Evolutionary conservation across 1,139 yeast genomes (phyloP), one percentile per base, ranked within the genome.

Genomic region (Pichia sorboxylosa): DNA sequence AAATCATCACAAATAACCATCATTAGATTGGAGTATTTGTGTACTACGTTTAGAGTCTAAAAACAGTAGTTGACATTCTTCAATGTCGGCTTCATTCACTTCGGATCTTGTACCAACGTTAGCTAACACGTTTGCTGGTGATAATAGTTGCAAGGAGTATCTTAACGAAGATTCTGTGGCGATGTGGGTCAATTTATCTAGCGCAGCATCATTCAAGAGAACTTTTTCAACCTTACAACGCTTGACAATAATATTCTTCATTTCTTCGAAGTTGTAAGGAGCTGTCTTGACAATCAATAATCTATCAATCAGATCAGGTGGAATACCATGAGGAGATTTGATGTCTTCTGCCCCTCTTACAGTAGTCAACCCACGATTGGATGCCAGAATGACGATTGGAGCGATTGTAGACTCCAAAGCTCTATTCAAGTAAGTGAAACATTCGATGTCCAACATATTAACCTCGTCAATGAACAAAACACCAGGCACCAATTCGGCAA

Each of bases 401-500:
- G 97, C 94, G 54, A 90, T 84, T 15, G 79, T 58, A 25, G 92
- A 77, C 60, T 90, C 98, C 42, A 90, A 66, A 6, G 98, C 98
- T 45, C 93, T 72, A 61, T 90, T 90, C 51, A 90, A 66, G 57
- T 83, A 90, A 5, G 98, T 84, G 64, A 90, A 90, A 49, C 92
- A 80, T 61, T 90, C 98, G 42, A 90, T 76, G 54, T 90, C 98
- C 48, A 90, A 69, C 98, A 90, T 90, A 61, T 90, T 90, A 19
- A 87, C 98, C 60, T 90, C 98, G 58, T 90, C 98, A 48, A 90
- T 90, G 59, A 90, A 90, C 51, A 90, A 65, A 21, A 90, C 99
- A 49, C 99, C 99, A 1, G 99, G 99, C 38, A 90, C 87, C 37
- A 90, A 67, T 60, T 90, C 99, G 13, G 99, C 99, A 37, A 90